Conservation (phyloP, 768 basidiomycete species). For the Termitomyces sp. region DNA sequence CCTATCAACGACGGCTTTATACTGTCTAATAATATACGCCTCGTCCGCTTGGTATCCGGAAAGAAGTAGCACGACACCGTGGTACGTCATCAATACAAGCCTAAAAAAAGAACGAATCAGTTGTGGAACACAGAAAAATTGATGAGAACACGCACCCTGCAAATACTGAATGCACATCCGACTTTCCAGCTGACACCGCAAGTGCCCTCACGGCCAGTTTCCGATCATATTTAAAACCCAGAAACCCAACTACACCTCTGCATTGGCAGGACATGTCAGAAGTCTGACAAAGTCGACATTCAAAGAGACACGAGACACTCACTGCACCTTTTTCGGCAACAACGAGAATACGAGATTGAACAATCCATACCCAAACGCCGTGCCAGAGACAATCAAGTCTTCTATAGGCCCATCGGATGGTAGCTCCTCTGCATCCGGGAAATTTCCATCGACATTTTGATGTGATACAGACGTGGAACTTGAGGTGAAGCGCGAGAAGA, state of each 20-base stretch:
- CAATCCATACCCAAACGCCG: constrained; percentile 71
- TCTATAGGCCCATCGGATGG: constrained; percentile 55
- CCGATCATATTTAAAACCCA: constrained; percentile 73
- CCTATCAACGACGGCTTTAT: constrained; percentile 60
- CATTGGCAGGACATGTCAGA: neutral
- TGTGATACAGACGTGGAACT: constrained; percentile 14
- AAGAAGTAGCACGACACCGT: constrained; percentile 64
- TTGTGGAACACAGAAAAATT: neutral
- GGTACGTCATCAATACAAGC: constrained; percentile 77
- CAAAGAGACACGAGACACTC: constrained; percentile 19
- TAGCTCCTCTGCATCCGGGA: neutral
- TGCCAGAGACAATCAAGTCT: constrained; percentile 68
- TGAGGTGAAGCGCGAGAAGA: constrained; percentile 34
- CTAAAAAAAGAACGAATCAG: constrained; percentile 23
- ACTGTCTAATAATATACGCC: constrained; percentile 54
- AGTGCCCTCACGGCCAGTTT: constrained; percentile 64
- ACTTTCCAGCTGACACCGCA: constrained; percentile 57
- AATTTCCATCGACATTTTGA: neutral
- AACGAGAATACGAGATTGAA: constrained; percentile 81
- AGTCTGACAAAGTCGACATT: neutral
- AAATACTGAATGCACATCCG: constrained; percentile 73
- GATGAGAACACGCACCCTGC: constrained; percentile 47
- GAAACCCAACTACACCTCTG: constrained; percentile 67
- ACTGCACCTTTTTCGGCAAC: constrained; percentile 69
- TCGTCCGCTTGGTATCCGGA: constrained; percentile 78